phyloP scores from a whole-genome alignment of 2,329 filamentous ascomycete species.

The Fusarium armeniacum region DNA sequence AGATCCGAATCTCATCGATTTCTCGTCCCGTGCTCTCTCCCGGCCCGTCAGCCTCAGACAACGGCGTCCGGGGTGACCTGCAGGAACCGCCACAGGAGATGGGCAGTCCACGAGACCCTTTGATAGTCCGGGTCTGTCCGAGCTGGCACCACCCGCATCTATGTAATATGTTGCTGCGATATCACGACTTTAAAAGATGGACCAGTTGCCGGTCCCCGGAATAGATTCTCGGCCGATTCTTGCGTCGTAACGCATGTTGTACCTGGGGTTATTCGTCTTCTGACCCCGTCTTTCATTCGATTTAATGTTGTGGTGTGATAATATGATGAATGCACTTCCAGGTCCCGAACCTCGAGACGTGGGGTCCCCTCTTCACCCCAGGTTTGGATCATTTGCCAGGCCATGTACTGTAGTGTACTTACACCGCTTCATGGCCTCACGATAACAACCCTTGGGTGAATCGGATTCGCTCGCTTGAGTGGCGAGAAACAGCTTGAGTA shows the following conservation, averaged over 20 bases:
- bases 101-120: conserved; percentile 47
- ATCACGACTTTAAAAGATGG: conserved; percentile 22
- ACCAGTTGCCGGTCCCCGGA: conserved; percentile 26
- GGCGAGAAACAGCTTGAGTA: background rate
- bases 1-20: conserved; percentile 40
- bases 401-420: conserved; percentile 25
- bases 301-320: conserved; percentile 18
- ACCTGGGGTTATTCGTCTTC: conserved; percentile 37
- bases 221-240: conserved; percentile 42
- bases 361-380: conserved; percentile 40
- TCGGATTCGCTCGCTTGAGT: conserved; percentile 47
- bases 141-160: conserved; percentile 49
- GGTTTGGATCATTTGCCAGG: conserved; percentile 30
- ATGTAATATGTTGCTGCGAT: conserved; percentile 31
- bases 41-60: conserved; percentile 29
- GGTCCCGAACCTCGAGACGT: conserved; percentile 25
- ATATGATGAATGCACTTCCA: conserved; percentile 15
- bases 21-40: conserved; percentile 28
- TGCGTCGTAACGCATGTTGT: conserved; percentile 42
- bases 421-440: conserved; percentile 48
- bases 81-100: conserved; percentile 48
- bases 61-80: conserved; percentile 41
- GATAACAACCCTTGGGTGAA: conserved; percentile 30
- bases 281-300: conserved; percentile 31
- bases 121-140: conserved; percentile 49